A percentile compares a stretch with the other conserved stretches of the same genome.
Evolutionary conservation across 2,329 filamentous ascomycete genomes (phyloP).

Genomic region (Fusarium tuaranense): DNA sequence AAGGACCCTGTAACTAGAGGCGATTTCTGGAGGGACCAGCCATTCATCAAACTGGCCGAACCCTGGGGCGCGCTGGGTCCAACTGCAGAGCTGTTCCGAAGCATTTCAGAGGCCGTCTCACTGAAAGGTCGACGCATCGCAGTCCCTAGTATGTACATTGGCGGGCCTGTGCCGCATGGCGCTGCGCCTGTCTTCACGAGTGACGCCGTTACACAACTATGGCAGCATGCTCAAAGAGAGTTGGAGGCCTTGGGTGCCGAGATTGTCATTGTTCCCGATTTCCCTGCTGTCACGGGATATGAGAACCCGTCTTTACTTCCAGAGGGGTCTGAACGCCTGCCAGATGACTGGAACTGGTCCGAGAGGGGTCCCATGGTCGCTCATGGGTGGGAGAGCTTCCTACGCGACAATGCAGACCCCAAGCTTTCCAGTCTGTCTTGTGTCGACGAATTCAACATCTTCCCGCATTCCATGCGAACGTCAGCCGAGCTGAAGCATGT

Average conservation of each 20-base stretch:
- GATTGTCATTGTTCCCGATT: constrained; percentile 45
- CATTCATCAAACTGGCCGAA: not conserved
- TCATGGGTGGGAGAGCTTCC: constrained; percentile 34
- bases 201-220: not conserved
- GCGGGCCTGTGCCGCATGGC: constrained; percentile 17
- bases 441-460: constrained; percentile 53
- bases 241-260: constrained; percentile 7
- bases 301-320: constrained; percentile 58
- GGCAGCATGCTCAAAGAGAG: not conserved
- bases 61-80: not conserved
- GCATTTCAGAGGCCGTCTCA: not conserved
- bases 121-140: not conserved
- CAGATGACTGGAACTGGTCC: constrained; percentile 58
- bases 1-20: not conserved
- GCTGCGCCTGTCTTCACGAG: constrained; percentile 27
- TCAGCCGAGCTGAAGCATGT: constrained; percentile 14
- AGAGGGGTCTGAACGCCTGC: constrained; percentile 35
- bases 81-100: not conserved
- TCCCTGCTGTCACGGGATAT: constrained; percentile 59
- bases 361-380: constrained; percentile 28
- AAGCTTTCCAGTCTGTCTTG: constrained; percentile 45
- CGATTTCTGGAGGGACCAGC: not conserved
- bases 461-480: constrained; percentile 40
- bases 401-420: not conserved
- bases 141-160: not conserved